These are phyloP conservation scores for Mycena citricolor DNA, from an alignment of 1,284 basidiomycete genomes.

Conservation along the genomic window DNA sequence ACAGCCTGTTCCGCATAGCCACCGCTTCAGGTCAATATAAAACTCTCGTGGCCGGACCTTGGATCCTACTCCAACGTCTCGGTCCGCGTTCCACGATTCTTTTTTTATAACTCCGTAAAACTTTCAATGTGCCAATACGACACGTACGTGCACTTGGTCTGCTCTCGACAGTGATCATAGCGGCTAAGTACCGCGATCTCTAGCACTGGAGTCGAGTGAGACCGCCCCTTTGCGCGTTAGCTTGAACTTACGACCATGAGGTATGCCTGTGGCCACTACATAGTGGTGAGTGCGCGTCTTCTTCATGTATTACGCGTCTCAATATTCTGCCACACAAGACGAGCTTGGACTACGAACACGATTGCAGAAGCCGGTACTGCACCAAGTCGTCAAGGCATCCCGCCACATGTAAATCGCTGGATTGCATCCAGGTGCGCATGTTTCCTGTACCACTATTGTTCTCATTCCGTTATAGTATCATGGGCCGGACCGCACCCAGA, in stretches of 20 bases:
- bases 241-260: slow-evolving; percentile 2
- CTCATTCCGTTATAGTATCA: slow-evolving; percentile 48
- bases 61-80: too few relatives aligned
- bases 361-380: slow-evolving; percentile 62
- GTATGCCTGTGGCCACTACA: slow-evolving; percentile 42
- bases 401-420: slow-evolving; percentile 50
- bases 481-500: slow-evolving; percentile 67
- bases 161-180: too few relatives aligned
- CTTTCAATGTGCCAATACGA: slow-evolving; percentile 23
- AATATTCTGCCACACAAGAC: slow-evolving; percentile 40
- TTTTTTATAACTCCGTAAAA: too few relatives aligned
- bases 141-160: slow-evolving; percentile 19
- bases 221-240: background rate
- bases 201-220: slow-evolving; percentile 19
- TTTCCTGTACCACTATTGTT: slow-evolving; percentile 13
- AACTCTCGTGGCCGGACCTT: too few relatives aligned
- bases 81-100: too few relatives aligned
- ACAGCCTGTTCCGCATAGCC: too few relatives aligned
- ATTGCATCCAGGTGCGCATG: slow-evolving; percentile 29
- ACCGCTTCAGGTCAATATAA: too few relatives aligned
- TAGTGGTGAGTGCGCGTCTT: slow-evolving; percentile 40
- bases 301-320: slow-evolving; percentile 15
- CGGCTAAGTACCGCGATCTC: too few relatives aligned
- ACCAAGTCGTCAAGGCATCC: slow-evolving; percentile 55
- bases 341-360: slow-evolving; percentile 55